These are phyloP conservation scores for Tolypocladium pustulatum DNA, from an alignment of 2,329 filamentous ascomycete genomes.

Conservation along the genomic window DNA sequence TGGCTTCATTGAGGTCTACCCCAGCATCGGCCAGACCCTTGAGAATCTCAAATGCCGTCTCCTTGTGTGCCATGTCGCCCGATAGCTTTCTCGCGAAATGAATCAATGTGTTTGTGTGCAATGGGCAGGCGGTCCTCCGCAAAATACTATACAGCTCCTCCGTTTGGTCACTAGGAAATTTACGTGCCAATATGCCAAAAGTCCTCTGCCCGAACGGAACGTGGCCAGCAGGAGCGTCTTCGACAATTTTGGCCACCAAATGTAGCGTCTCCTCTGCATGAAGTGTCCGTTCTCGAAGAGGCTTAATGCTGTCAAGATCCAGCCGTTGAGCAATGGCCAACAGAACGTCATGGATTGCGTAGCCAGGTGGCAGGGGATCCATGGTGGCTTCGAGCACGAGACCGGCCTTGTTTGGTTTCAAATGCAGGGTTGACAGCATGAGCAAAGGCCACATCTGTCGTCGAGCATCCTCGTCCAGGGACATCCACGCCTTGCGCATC, in stretches of 20 bases:
- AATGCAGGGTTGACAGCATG: slow-evolving; percentile 25
- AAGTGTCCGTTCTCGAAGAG: slow-evolving; percentile 9
- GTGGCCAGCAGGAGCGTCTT: slow-evolving; percentile 16
- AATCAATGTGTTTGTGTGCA: slow-evolving; percentile 33
- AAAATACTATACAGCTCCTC: slow-evolving; percentile 26
- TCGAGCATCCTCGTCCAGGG: slow-evolving; percentile 14
- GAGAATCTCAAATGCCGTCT: slow-evolving; percentile 30
- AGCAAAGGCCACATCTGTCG: slow-evolving; percentile 18
- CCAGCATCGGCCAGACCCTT: slow-evolving; percentile 22
- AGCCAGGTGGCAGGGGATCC: slow-evolving; percentile 23
- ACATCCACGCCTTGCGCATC: slow-evolving; percentile 24
- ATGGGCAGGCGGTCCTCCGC: slow-evolving; percentile 10
- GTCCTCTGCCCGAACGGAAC: slow-evolving; percentile 27
- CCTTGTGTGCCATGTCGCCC: slow-evolving; percentile 26
- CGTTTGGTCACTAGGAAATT: slow-evolving; percentile 18
- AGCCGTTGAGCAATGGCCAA: slow-evolving; percentile 17
- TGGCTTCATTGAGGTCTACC: slow-evolving; percentile 34
- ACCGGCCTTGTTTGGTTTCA: slow-evolving; percentile 18
- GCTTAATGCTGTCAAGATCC: slow-evolving; percentile 7
- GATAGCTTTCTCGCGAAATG: slow-evolving; percentile 39
- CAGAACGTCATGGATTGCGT: slow-evolving; percentile 25
- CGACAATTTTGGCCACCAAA: slow-evolving; percentile 16
- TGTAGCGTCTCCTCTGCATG: slow-evolving; percentile 20
- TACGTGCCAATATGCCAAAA: slow-evolving; percentile 21
- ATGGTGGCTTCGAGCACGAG: slow-evolving; percentile 26